phyloP scores from a whole-genome alignment of 441 rosid genomes.

The Gossypium armourianum region DNA sequence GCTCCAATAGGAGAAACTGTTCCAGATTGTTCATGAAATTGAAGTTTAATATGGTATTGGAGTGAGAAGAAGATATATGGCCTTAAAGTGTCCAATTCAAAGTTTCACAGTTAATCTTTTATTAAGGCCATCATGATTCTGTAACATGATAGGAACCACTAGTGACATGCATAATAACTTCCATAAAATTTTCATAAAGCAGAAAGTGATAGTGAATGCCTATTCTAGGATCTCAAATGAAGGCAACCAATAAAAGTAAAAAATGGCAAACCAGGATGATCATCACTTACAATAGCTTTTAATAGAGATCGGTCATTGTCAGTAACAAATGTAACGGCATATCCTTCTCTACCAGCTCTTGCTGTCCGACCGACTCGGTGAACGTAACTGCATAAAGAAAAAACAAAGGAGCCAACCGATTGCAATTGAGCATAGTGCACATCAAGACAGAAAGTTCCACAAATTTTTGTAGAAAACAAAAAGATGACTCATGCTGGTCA shows the following conservation, averaged over 20 bases:
- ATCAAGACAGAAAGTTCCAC: not conserved
- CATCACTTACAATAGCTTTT: conserved; percentile 73
- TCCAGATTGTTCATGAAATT: not conserved
- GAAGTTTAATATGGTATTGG: not conserved
- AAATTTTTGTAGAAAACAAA: not conserved
- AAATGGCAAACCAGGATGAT: conserved; percentile 14
- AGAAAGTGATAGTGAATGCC: not conserved
- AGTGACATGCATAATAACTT: conserved; percentile 1
- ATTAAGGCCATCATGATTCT: not conserved
- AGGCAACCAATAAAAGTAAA: not conserved
- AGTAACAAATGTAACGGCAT: conserved; percentile 86
- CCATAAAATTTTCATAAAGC: not conserved
- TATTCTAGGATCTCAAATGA: not conserved
- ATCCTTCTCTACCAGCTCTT: conserved; percentile 95
- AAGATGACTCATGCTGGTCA: not conserved
- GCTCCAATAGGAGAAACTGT: not conserved
- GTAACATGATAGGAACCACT: not conserved
- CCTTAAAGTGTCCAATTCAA: not conserved
- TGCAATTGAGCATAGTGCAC: not conserved
- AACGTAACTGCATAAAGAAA: conserved; percentile 51
- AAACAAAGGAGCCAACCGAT: conserved; percentile 7
- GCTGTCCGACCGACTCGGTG: conserved; percentile 97
- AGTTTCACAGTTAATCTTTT: not conserved
- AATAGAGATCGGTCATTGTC: conserved; percentile 84
- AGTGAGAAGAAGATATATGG: not conserved